Evolutionary conservation across 768 basidiomycete species (phyloP), one percentile per base, ranked within the genome.

Genomic region (Amylocystis lapponica): DNA sequence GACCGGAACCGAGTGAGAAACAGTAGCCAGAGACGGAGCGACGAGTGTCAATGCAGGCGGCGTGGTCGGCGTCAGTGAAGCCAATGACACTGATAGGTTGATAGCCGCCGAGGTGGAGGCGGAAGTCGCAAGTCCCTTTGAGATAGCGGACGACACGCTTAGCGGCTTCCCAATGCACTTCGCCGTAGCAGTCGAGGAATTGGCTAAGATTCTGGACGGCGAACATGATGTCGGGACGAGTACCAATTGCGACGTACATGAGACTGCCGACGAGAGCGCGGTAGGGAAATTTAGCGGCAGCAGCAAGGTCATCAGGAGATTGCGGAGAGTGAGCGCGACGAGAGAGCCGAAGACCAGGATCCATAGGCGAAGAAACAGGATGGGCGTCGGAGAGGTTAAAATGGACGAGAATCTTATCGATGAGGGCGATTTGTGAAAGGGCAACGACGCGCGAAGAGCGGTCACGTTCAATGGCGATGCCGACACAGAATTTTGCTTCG

Each of bases 401-500:
- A 10, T 40, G 44, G 3, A 45, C 21, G 14, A 50, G 17, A 12
- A 52, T 41, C 2, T 27, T 33, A 41, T 50, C 43, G 36, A 58
- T 58, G 33, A 47, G 39, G n/a, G 48, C 39, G 12, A 33, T 36
- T 35, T 56, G 55, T 0, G 52, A 52, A 19, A 58, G 30, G 17
- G 39, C 16, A 4, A 65, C 45, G 0, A 47, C 52, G 16, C 0
- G 48, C 52, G 16, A 47, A 39, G 3, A 33, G 29, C 2, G 35
- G 21, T 70, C 60, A 0, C 60, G 54, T 14, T 52, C 34, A 23
- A 72, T 59, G 7, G 52, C 57, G 16, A 75, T 68, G 1, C 71
- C 69, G 1, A 76, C 41, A 26, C 53, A 46, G 34, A 56, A 64
- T 3, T 53, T 45, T 1, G 59, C 45, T 6, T 62, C 54, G 0